Percentiles rank a stretch among this genome's conserved stretches.
Conservation (phyloP, 495 filamentous ascomycete genomes). For the Penicillium diatomitis region DNA sequence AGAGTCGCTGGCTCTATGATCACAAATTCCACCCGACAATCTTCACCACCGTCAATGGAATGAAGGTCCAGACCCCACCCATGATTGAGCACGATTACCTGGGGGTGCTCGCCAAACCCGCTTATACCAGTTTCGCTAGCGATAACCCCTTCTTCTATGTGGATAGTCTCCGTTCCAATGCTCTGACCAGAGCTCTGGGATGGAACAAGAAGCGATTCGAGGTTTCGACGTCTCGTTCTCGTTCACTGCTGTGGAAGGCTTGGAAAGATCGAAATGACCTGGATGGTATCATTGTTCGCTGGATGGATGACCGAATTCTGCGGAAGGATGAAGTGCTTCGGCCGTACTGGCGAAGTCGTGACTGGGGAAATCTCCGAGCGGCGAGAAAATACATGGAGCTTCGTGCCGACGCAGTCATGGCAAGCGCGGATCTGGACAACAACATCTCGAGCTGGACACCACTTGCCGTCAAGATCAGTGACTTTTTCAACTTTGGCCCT, state of each 20-base stretch:
- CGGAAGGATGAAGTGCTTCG: constrained; percentile 45
- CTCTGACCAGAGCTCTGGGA: constrained; percentile 37
- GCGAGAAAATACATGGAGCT: constrained; percentile 49
- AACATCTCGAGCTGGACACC: constrained; percentile 50
- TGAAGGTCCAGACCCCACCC: constrained; percentile 45
- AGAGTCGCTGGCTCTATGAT: constrained; percentile 49
- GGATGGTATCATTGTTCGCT: constrained; percentile 53
- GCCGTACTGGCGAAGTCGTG: constrained; percentile 50
- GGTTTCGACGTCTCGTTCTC: constrained; percentile 47
- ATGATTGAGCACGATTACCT: constrained; percentile 52
- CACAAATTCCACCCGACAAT: constrained; percentile 56
- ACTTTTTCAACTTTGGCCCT: constrained; percentile 55
- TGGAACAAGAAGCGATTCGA: constrained; percentile 41
- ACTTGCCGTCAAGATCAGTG: constrained; percentile 52
- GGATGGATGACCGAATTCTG: constrained; percentile 54
- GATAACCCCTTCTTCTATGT: constrained; percentile 51
- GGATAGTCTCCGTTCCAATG: constrained; percentile 36
- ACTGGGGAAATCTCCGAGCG: constrained; percentile 42
- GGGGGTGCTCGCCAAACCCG: constrained; percentile 46
- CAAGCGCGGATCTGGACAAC: constrained; percentile 52
- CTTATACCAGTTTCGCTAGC: constrained; percentile 41
- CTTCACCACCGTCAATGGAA: constrained; percentile 47
- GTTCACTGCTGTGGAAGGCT: constrained; percentile 54
- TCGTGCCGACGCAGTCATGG: constrained; percentile 49
- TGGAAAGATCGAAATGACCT: constrained; percentile 52